Conservation (phyloP, 2,329 filamentous ascomycete species). For the Phoma sp. region DNA sequence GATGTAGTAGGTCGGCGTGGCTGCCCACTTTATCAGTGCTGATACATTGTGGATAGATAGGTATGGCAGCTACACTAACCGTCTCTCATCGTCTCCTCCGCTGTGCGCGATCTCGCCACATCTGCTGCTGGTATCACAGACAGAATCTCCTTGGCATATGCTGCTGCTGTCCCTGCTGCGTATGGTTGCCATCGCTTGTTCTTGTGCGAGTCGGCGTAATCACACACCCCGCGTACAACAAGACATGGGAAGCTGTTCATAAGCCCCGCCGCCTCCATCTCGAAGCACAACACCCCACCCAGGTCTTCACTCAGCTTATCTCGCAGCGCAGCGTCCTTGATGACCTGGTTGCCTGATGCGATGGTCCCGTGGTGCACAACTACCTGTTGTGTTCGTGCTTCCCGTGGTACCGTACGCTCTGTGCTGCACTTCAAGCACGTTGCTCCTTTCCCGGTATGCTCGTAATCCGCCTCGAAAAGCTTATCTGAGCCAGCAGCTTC, state of each 20-base stretch:
- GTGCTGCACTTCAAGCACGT: too few relatives aligned
- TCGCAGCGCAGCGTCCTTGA: too few relatives aligned
- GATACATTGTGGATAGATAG: background rate
- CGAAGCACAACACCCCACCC: background rate
- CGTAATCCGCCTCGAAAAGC: too few relatives aligned
- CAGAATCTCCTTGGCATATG: constrained; percentile 14
- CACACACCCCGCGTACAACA: background rate
- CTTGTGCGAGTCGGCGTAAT: constrained; percentile 9
- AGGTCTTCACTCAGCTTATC: too few relatives aligned
- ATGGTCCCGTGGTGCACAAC: too few relatives aligned
- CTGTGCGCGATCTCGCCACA: constrained; percentile 10
- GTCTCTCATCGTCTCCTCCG: background rate
- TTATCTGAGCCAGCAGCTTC: too few relatives aligned
- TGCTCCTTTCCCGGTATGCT: too few relatives aligned
- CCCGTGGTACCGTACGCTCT: too few relatives aligned
- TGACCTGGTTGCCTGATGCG: too few relatives aligned
- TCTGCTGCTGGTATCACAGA: constrained; percentile 11
- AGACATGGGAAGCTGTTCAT: background rate
- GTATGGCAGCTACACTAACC: background rate
- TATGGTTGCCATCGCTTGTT: constrained; percentile 7
- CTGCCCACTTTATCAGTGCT: background rate
- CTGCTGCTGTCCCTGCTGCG: constrained; percentile 8
- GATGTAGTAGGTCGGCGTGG: constrained; percentile 18
- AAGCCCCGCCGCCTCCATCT: background rate
- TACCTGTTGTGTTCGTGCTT: too few relatives aligned